Evolutionary conservation across 768 basidiomycete genomes (phyloP), one percentile per base, ranked within the genome.

Genomic region (Amanita rimosa): DNA sequence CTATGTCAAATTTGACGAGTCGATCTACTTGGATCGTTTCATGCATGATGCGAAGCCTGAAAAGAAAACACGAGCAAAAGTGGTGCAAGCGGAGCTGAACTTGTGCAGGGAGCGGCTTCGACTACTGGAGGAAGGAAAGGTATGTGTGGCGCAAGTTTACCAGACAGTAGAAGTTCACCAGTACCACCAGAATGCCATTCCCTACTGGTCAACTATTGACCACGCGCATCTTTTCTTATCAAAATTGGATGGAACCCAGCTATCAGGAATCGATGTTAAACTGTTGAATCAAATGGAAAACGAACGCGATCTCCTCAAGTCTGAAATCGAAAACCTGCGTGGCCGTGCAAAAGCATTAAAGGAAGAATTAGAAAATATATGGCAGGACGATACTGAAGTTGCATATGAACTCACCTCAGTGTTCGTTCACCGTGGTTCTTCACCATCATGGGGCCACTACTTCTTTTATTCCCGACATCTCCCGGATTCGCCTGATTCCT

Each of bases 381-480:
- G 94, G 94, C 66, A 66, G 39, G 76, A 81, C 54, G 79, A 79
- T 38, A 73, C 62, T 13, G 65, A 72, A 26, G 79, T 78, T 6
- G 81, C 83, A 26, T 98, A 96, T 61, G 90, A 96, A 59, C 74
- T 98, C 38, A 91, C 89, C 0, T 88, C 90, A 8, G 95, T 97
- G 16, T 98, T 91, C 70, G 85, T 97, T 52, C 94, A 98, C 63
- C 83, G 94, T 24, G 94, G 93, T 42, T 76, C 83, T 47, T 85
- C 82, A 14, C 82, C 89, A 1, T 85, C 85, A 6, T 92, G 81
- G 67, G 92, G 92, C 3, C 94, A 96, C 61, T 96, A 96, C 64
- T 98, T 92, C 72, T 90, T 97, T 65, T 96, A 95, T 63, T 89
- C 93, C 48, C 76, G 92, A 35, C 75, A 91, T 62, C 70, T 96